A percentile compares a stretch with the other conserved stretches of the same genome.
Conservation (phyloP, 352 stramenopile genomes). For the Phytophthora niederhauseri region DNA sequence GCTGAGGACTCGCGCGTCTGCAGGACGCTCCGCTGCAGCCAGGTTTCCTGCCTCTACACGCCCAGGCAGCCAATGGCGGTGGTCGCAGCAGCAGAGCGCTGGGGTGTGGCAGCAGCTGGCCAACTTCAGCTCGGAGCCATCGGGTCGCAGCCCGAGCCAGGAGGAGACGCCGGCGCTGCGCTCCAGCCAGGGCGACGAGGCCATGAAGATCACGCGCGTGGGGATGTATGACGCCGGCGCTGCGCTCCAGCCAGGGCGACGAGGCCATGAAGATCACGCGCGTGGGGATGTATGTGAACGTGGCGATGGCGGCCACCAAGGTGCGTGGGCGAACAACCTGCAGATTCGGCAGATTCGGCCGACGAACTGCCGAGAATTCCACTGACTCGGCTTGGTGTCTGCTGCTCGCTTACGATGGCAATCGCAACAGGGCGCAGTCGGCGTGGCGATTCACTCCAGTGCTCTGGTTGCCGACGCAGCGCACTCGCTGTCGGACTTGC, state of each 20-base stretch:
- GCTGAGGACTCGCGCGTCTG: slow-evolving; percentile 7
- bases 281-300: slow-evolving; percentile 93
- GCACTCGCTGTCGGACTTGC: slow-evolving; percentile 96
- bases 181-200: slow-evolving; percentile 52
- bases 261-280: slow-evolving; percentile 92
- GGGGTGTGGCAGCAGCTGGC: slow-evolving; percentile 22
- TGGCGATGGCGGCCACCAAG: slow-evolving; percentile 92
- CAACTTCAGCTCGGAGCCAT: slow-evolving; percentile 27
- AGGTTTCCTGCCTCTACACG: no score
- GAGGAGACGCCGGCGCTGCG: slow-evolving; percentile 5
- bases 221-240: slow-evolving; percentile 71
- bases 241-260: slow-evolving; percentile 37
- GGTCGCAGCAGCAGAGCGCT: slow-evolving; percentile 27
- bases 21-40: neutral
- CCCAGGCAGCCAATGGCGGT: slow-evolving; percentile 14
- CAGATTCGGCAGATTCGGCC: neutral
- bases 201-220: slow-evolving; percentile 91
- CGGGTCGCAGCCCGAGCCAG: neutral
- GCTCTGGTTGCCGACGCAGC: slow-evolving; percentile 96
- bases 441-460: slow-evolving; percentile 83
- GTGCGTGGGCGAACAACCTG: slow-evolving; percentile 29
- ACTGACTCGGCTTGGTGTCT: slow-evolving; percentile 4
- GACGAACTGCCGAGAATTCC: slow-evolving; percentile 16
- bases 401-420: neutral
- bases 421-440: slow-evolving; percentile 63